Conservation (phyloP, 148 eudicot genomes). For the Dianthus caryophyllus region DNA sequence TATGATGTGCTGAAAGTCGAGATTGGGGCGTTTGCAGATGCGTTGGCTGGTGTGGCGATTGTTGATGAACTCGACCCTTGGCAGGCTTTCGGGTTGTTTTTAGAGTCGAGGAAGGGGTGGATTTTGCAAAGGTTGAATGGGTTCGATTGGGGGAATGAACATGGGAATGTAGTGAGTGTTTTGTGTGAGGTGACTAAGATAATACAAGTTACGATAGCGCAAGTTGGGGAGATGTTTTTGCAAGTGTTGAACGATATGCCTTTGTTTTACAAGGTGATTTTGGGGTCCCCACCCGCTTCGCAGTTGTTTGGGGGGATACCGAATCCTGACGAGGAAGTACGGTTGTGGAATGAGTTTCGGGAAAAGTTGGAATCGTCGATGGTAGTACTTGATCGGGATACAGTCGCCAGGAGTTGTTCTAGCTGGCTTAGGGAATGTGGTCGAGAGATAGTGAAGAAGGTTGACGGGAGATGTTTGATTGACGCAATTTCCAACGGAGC, state of each 20-base stretch:
- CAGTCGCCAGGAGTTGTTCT: slow-evolving; percentile 66
- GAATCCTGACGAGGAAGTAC: slow-evolving; percentile 83
- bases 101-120: slow-evolving; percentile 74
- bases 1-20: too few species aligned
- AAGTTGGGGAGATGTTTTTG: slow-evolving; percentile 89
- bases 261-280: slow-evolving; percentile 75
- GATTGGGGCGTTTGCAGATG: slow-evolving; percentile 66
- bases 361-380: slow-evolving; percentile 66
- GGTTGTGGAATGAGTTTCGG: slow-evolving; percentile 76
- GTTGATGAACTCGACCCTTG: slow-evolving; percentile 74
- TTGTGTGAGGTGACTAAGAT: slow-evolving; percentile 80
- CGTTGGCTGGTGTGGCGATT: slow-evolving; percentile 73
- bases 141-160: slow-evolving; percentile 48
- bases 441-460: slow-evolving; percentile 64
- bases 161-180: slow-evolving; percentile 53
- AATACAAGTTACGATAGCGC: slow-evolving; percentile 81
- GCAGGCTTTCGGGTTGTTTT: slow-evolving; percentile 59
- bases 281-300: slow-evolving; percentile 84
- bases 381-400: slow-evolving; percentile 65
- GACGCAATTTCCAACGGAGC: slow-evolving; percentile 67
- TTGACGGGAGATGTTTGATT: slow-evolving; percentile 67
- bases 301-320: slow-evolving; percentile 94
- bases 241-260: slow-evolving; percentile 90
- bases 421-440: slow-evolving; percentile 89
- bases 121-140: slow-evolving; percentile 60